Base-by-base conservation (phyloP, 1,284 basidiomycete genomes). In the Ceraceosorus bombacis region DNA sequence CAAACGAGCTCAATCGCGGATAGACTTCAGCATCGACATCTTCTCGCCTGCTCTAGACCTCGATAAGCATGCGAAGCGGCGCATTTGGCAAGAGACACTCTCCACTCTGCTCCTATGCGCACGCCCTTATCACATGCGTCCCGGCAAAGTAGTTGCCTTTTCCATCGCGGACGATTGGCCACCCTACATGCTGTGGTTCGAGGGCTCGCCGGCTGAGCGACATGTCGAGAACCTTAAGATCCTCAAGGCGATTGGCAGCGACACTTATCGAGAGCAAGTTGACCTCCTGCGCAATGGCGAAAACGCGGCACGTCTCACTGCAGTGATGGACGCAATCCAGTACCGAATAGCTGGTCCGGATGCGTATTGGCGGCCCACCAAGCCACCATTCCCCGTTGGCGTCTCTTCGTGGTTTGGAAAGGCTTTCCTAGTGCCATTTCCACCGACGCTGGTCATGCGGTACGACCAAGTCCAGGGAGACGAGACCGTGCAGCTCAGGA, bases 11-110 rank as follows among this genome's bases (percentile, higher is more conserved):
- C 82, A 84, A 17, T 81, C 82, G 41, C 82, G 88, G 27, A 81
- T 89, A 49, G 88, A 89, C 76, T 89, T 88, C 75, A 87, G 87
- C 74, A 83, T 89, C 64, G 87, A 89, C 74, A 82, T 89, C 55
- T 89, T 89, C 72, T 88, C 86, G n/a, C 86, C 87, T 38, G 80
- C 82, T 82, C 76, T 89, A 61, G 85, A 89, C 74, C 76, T 86
- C 50, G 82, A 84, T 0, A 76, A 83, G 64, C 88, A 90, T 71
- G 81, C 84, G 46, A 84, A 81, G 63, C 82, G 87, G 9, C 82
- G 88, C 5, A 86, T 90, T n/a, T 89, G 88, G 87, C 86, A 90
- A 72, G 88, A 90, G 76, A 83, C 86, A 6, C 80, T 89, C 38
- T 84, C 86, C 0, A 83, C 85, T 0, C 78, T 90, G 5, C 77